phyloP scores from a whole-genome alignment of 2,329 filamentous ascomycete genomes.

The Annulohypoxylon truncatum region DNA sequence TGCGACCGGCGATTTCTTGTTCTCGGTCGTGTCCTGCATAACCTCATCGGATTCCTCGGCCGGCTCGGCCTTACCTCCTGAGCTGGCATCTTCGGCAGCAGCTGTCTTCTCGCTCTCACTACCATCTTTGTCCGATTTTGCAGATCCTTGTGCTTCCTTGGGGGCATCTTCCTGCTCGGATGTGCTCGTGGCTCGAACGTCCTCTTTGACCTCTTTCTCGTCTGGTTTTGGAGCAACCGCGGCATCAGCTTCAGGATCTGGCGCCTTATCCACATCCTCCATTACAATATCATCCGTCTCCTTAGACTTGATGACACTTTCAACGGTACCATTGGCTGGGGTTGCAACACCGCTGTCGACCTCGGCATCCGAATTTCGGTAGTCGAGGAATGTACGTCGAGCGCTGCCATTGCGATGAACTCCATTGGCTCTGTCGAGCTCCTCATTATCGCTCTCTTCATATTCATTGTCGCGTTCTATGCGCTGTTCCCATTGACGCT shows the following conservation, averaged over 20 bases:
- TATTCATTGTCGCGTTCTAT: constrained; percentile 82
- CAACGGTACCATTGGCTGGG: constrained; percentile 52
- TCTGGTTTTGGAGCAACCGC: constrained; percentile 42
- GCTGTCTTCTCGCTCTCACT: constrained; percentile 36
- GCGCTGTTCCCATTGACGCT: constrained; percentile 84
- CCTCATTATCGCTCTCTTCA: constrained; percentile 90
- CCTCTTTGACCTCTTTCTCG: constrained; percentile 40
- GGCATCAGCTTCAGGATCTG: constrained; percentile 50
- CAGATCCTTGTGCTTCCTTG: constrained; percentile 41
- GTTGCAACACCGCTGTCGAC: constrained; percentile 56
- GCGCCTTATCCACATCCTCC: constrained; percentile 46
- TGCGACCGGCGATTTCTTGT: constrained; percentile 31
- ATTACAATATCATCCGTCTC: constrained; percentile 57
- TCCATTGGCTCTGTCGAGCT: constrained; percentile 78
- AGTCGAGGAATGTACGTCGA: constrained; percentile 64
- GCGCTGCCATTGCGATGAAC: constrained; percentile 66
- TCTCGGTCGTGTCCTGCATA: constrained; percentile 43
- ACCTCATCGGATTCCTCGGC: constrained; percentile 43
- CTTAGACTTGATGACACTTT: constrained; percentile 52
- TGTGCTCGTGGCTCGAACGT: constrained; percentile 35
- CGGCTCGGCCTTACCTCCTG: constrained; percentile 28
- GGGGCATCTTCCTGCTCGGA: constrained; percentile 43
- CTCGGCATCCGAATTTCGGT: constrained; percentile 59
- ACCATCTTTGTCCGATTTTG: constrained; percentile 51
- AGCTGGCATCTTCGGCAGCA: constrained; percentile 16